phyloP scores from a whole-genome alignment of 176 grass and related monocot genomes.

The Areca catechu region DNA sequence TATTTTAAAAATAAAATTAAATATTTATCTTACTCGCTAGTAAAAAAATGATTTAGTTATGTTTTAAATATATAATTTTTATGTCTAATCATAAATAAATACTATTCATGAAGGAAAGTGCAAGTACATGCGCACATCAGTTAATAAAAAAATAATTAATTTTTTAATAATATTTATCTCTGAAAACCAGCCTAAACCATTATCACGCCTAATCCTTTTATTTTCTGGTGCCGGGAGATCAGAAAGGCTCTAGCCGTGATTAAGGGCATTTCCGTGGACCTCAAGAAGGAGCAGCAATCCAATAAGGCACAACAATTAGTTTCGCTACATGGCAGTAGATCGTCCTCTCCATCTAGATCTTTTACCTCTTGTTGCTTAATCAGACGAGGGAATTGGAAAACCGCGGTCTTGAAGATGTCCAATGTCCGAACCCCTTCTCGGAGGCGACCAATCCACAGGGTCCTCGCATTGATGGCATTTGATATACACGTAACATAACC shows the following conservation, averaged over 20 bases:
- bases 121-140: no score
- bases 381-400: slow-evolving; percentile 60
- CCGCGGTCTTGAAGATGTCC: slow-evolving; percentile 38
- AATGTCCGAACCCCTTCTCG: slow-evolving; percentile 39
- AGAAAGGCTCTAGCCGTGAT: slow-evolving; percentile 47
- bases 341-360: slow-evolving; percentile 2
- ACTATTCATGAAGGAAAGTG: no score
- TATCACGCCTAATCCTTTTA: neutral
- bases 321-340: neutral
- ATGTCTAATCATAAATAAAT: no score
- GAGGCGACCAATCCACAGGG: slow-evolving; percentile 41
- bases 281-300: slow-evolving; percentile 42
- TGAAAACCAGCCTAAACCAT: no score
- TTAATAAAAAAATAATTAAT: no score
- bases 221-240: slow-evolving; percentile 45
- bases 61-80: no score
- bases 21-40: no score
- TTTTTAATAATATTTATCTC: no score
- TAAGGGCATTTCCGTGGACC: slow-evolving; percentile 48
- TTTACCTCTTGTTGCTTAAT: neutral
- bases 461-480: slow-evolving; percentile 17
- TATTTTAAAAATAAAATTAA: no score
- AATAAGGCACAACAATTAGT: slow-evolving; percentile 36
- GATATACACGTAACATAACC: no score
- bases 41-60: no score